A percentile compares a stretch with the other conserved stretches of the same genome.
Conservation (phyloP, 2,329 filamentous ascomycete genomes). For the Rachicladosporium sp. region DNA sequence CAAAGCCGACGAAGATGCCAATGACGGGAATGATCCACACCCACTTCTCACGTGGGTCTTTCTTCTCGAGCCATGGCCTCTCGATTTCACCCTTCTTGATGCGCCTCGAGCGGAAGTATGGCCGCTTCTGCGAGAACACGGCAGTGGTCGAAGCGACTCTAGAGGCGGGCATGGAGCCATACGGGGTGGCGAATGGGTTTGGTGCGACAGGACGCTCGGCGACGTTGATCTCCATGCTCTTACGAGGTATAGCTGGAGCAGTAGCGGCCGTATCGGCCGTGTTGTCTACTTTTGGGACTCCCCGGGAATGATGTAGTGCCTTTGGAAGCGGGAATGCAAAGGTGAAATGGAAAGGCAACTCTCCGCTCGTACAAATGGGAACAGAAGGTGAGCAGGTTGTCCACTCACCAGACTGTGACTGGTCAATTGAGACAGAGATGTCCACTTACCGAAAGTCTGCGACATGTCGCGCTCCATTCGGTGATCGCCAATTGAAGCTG, state of each 20-base stretch:
- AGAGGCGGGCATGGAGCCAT: conserved; percentile 32
- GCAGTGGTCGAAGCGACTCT: conserved; percentile 30
- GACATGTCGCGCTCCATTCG: too few species aligned
- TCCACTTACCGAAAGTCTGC: too few species aligned
- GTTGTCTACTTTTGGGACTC: neutral
- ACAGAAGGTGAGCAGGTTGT: too few species aligned
- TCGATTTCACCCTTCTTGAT: conserved; percentile 61
- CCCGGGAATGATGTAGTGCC: too few species aligned
- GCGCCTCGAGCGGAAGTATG: conserved; percentile 61
- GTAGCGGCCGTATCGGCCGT: neutral
- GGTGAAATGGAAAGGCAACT: too few species aligned
- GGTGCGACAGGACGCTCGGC: neutral
- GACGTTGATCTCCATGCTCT: conserved; percentile 4
- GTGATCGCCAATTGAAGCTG: too few species aligned
- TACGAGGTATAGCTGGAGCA: neutral
- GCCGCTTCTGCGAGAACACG: conserved; percentile 16
- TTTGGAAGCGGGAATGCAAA: too few species aligned
- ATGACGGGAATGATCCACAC: conserved; percentile 66
- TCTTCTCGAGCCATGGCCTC: conserved; percentile 64
- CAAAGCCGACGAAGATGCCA: conserved; percentile 57
- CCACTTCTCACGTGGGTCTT: conserved; percentile 73
- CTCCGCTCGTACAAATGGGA: too few species aligned
- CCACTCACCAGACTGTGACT: too few species aligned
- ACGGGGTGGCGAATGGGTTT: conserved; percentile 29
- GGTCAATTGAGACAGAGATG: too few species aligned